Evolutionary conservation across 805 yeast species (phyloP), one percentile per base, ranked within the genome.

Genomic region (Saccharomyces kudriavzevii): DNA sequence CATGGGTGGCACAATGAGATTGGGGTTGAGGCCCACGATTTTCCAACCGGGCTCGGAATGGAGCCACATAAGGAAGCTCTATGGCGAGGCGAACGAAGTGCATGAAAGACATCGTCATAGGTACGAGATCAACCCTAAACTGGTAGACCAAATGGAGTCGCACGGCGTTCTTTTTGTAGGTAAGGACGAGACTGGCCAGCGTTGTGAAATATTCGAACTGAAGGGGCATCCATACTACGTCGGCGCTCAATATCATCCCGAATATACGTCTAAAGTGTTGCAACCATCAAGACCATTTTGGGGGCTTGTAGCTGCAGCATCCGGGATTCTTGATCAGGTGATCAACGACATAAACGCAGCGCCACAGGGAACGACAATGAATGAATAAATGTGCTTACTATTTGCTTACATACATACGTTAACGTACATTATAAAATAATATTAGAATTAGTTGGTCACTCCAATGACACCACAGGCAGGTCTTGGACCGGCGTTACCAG

Each of bases 401-500:
- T 20, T 26, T 26, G 20, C 43, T 28, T 29, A 47, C 30, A 24
- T 49, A 35, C 43, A 17, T 27, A 17, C 10, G 20, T 35, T 35
- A 17, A 35, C 17, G 24, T 35, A 35, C 17, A 35, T 17, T 35
- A 47, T 35, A 35, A 9, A 35, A n/a, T 35, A 47, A 14, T 13
- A 29, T 53, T 30, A 30, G 14, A 10, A 25, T 53, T 49, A 61
- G 56, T 57, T 60, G 56, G 70, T 55, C 28, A 66, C 53, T 58
- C 97, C 97, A 77, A 91, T 90, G 69, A 91, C 97, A 78, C 98
- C 98, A 78, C 98, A 91, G 60, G 98, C 98, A 64, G 94, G 88
- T 84, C 98, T 90, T 63, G 86, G 91, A 73, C 98, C 98, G 56
- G 98, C 97, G 70, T 91, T 89, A 78, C 97, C 97, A 63, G 97